Percentiles rank a stretch among this genome's conserved stretches.
Evolutionary conservation across 805 yeast species (phyloP).

Genomic region (Hanseniaspora valbyensis): DNA sequence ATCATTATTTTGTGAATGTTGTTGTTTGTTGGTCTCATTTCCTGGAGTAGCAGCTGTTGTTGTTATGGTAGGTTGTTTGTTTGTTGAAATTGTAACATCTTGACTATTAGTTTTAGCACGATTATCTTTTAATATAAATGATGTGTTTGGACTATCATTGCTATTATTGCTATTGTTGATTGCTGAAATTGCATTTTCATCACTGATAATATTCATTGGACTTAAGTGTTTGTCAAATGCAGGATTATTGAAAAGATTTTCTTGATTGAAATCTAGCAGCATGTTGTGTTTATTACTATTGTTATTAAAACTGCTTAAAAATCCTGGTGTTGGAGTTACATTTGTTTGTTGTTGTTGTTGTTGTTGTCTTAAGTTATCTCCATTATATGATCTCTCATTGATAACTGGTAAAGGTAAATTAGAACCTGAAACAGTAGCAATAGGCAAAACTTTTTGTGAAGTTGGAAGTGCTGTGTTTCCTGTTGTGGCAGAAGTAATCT

Average conservation of each 20-base stretch:
- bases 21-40: neutral
- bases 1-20: neutral
- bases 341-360: too few relatives aligned
- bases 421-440: constrained; percentile 11
- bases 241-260: constrained; percentile 5
- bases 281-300: neutral
- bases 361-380: too few relatives aligned
- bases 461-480: too few relatives aligned
- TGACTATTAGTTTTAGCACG: neutral
- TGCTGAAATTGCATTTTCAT: neutral
- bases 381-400: neutral
- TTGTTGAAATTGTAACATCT: too few relatives aligned
- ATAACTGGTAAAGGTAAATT: constrained; percentile 12
- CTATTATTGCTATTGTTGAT: neutral
- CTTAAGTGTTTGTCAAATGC: constrained; percentile 11
- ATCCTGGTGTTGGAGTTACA: neutral
- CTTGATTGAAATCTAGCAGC: neutral
- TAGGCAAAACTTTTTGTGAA: neutral
- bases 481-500: neutral
- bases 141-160: neutral
- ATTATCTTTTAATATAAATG: neutral
- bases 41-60: constrained; percentile 16
- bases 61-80: neutral
- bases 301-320: neutral
- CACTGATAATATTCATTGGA: constrained; percentile 8